Conservation (phyloP, 371 early-diverging fungal species). For the Syncephalastrum sp. region DNA sequence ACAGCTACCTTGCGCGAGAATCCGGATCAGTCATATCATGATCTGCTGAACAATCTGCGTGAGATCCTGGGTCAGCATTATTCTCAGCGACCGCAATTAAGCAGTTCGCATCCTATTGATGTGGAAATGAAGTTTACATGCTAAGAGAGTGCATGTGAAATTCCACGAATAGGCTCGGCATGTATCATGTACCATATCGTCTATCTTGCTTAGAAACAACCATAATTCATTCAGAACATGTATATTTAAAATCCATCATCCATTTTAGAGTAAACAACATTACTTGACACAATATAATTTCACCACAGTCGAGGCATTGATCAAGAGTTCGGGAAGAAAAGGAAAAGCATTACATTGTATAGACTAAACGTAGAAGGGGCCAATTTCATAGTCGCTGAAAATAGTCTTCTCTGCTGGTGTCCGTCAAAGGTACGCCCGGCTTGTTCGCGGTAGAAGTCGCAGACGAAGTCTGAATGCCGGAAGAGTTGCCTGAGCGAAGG, state of each 20-base stretch:
- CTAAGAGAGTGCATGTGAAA: background rate
- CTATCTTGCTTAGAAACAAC: too few species aligned
- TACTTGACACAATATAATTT: too few species aligned
- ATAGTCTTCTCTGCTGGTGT: slow-evolving; percentile 23
- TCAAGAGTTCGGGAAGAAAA: too few species aligned
- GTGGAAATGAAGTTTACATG: slow-evolving; percentile 28
- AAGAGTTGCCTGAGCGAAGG: slow-evolving; percentile 21
- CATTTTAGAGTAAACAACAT: too few species aligned
- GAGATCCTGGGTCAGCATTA: slow-evolving; percentile 26
- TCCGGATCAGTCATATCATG: slow-evolving; percentile 28
- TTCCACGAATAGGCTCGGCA: too few species aligned
- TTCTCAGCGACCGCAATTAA: slow-evolving; percentile 30
- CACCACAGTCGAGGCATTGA: too few species aligned
- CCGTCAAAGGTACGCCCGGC: slow-evolving; percentile 43
- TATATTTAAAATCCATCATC: too few species aligned
- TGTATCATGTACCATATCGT: too few species aligned
- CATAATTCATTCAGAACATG: too few species aligned
- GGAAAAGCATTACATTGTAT: too few species aligned
- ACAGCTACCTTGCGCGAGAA: slow-evolving; percentile 23
- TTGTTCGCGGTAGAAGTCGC: slow-evolving; percentile 25
- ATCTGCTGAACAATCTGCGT: slow-evolving; percentile 25
- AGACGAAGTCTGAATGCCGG: slow-evolving; percentile 34
- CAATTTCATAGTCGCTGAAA: too few species aligned
- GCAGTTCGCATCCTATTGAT: slow-evolving; percentile 29
- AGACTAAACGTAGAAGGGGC: too few species aligned